phyloP scores from a whole-genome alignment of 495 filamentous ascomycete genomes.

The Penicillium ochrochloron region DNA sequence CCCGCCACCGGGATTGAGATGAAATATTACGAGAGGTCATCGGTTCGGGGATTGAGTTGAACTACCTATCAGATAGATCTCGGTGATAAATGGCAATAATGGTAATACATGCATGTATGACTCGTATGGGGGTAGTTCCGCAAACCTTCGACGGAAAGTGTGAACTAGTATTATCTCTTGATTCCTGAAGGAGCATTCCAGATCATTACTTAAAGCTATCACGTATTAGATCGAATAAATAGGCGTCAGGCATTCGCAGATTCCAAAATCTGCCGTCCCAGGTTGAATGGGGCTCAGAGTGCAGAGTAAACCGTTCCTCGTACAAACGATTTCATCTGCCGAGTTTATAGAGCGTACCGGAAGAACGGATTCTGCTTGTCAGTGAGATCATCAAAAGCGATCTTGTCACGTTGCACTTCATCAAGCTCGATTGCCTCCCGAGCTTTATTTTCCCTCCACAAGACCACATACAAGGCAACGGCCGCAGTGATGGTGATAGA shows the following conservation, averaged over 20 bases:
- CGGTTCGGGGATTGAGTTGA: background rate
- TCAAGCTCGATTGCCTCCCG: constrained; percentile 53
- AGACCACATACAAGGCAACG: constrained; percentile 57
- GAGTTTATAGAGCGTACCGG: constrained; percentile 51
- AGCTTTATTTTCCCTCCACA: constrained; percentile 60
- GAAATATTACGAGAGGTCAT: background rate
- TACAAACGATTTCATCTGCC: background rate
- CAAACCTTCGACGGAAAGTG: background rate
- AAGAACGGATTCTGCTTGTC: constrained; percentile 79
- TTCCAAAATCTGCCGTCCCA: background rate
- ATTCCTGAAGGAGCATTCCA: background rate
- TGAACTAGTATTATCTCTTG: background rate
- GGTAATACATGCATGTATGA: background rate
- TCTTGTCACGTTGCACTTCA: constrained; percentile 63
- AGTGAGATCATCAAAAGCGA: constrained; percentile 74
- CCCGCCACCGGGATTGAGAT: background rate
- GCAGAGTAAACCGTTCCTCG: background rate
- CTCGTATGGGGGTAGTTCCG: background rate
- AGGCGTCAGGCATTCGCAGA: background rate
- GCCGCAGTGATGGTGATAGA: constrained; percentile 67
- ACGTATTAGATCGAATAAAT: background rate
- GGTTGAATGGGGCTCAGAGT: background rate
- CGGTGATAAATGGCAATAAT: background rate
- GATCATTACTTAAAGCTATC: background rate
- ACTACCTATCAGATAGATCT: background rate